A percentile compares a stretch with the other conserved stretches of the same genome.
Conservation (phyloP, 192 early-diverging fungal species). For the Coemansia sp. region DNA sequence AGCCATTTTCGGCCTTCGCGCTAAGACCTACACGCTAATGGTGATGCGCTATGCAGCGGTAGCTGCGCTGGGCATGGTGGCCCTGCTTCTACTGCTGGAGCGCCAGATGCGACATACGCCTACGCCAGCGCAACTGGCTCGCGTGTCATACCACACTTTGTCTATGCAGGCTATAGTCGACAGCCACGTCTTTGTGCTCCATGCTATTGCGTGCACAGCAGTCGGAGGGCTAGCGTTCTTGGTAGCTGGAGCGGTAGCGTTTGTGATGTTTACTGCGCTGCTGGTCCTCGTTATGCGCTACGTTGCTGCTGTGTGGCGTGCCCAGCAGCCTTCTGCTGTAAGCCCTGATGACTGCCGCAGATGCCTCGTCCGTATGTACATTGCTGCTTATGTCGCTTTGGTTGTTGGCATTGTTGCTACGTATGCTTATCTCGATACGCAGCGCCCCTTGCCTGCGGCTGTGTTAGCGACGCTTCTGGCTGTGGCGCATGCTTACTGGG, state of each 20-base stretch:
- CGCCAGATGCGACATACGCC: constrained; percentile 68
- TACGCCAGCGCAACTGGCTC: constrained; percentile 68
- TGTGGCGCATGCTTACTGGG: constrained; percentile 71
- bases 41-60: constrained; percentile 27
- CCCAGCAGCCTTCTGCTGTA: constrained; percentile 62
- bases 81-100: constrained; percentile 49
- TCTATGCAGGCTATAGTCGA: constrained; percentile 66
- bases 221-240: constrained; percentile 59
- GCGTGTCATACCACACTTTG: constrained; percentile 69
- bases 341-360: constrained; percentile 33
- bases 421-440: constrained; percentile 61
- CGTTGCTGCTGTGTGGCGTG: constrained; percentile 67
- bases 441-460: constrained; percentile 54
- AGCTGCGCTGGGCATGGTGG: constrained; percentile 17
- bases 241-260: constrained; percentile 62
- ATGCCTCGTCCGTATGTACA: constrained; percentile 24
- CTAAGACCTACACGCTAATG: constrained; percentile 12
- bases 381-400: constrained; percentile 56
- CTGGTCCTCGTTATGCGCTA: constrained; percentile 75
- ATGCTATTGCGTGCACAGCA: constrained; percentile 62
- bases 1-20: constrained; percentile 14
- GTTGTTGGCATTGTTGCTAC: constrained; percentile 64
- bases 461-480: constrained; percentile 52
- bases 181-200: constrained; percentile 64
- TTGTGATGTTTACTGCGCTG: constrained; percentile 68